Evolutionary conservation across 164 flowering plant species (phyloP), one percentile per base, ranked within the genome.

Genomic region (Paratinospora sagittata): DNA sequence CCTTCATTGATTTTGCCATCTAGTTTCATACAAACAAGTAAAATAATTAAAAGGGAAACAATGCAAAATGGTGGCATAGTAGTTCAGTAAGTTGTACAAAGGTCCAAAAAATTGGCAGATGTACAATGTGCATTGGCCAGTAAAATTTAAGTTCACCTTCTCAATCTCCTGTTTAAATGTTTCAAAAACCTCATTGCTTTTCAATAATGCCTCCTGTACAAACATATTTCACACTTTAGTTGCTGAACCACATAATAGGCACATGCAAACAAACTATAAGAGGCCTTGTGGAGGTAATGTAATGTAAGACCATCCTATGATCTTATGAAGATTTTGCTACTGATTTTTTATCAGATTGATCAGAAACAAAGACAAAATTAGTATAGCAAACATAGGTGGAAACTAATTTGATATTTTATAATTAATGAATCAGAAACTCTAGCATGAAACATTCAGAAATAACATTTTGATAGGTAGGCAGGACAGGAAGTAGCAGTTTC

Each of bases 111-210:
- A 27, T 66, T 4, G 49, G 36, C 21, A 23, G 19, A 57, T 49
- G 19, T 9, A 69, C 2, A n/a, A 4, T n/a, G 26, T n/a, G 24
- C 60, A 30, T 65, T 19, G n/a, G 67, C 68, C 21, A 30, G 45
- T 8, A 12, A 66, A 55, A 24, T 5, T 55, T 19, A 62, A 70
- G 11, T 62, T 10, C 80, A 94, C 98, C 97, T 92, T 94, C 80
- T 92, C 95, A 77, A 90, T 92, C 81, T 94, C 97, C 81, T 85
- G 88, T 82, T 92, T 94, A 77, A 92, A 94, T 63, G 98, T 87
- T 80, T 89, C 97, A 77, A 94, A 94, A 19, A 94, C 96, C 72
- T 90, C 93, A 75, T 92, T 92, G 81, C 97, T 94, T 83, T 92
- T 92, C 70, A 82, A 21, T 79, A 92, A 76, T 61, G 98, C 97